Base-by-base conservation (phyloP, 441 rosid genomes). In the Populus hybrid region DNA sequence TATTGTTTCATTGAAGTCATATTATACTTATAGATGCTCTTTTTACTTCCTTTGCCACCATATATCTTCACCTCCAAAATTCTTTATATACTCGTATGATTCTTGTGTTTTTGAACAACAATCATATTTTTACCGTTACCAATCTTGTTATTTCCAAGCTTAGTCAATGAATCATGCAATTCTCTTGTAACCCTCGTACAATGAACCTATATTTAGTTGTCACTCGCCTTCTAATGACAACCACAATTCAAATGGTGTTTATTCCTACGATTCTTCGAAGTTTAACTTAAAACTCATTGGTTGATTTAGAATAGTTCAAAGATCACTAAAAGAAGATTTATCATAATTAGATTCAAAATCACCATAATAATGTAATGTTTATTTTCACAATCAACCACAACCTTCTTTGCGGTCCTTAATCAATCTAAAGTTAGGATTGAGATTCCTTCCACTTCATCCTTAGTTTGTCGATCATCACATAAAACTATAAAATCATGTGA, bases 1-100 rank as follows among this genome's bases (percentile, higher is more conserved):
- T 38, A 38, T 9, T 79, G 90, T 87, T 91, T 92, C 88, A 84
- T 80, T 0, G 93, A 91, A 11, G 89, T 85, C 38, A 83, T 77
- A 79, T 78, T 83, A 70, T 68, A 82, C 23, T 91, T 97, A 69
- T 77, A 82, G 77, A 82, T 84, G 69, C 76, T 77, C 78, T 85
- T 97, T 83, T 87, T 80, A 74, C 87, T 87, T 67, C 90, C 89
- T 71, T 85, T 86, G 67, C 80, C 83, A 78, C 24, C 73, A 80
- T 78, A 86, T 69, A 89, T 85, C 71, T 80, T 90, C 0, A 69
- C 68, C 69, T 85, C 89, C 21, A 83, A 69, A 45, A 53, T 64
- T 7, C 10, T 66, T 38, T 82, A 82, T 33, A 76, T 77, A 35
- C 64, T 35, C 59, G 75, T 87, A 81, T 82, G 79, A 79, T 80